A percentile compares a stretch with the other conserved stretches of the same genome.
Conservation (phyloP, 2,329 filamentous ascomycete species). For the Macrophomina tecta region DNA sequence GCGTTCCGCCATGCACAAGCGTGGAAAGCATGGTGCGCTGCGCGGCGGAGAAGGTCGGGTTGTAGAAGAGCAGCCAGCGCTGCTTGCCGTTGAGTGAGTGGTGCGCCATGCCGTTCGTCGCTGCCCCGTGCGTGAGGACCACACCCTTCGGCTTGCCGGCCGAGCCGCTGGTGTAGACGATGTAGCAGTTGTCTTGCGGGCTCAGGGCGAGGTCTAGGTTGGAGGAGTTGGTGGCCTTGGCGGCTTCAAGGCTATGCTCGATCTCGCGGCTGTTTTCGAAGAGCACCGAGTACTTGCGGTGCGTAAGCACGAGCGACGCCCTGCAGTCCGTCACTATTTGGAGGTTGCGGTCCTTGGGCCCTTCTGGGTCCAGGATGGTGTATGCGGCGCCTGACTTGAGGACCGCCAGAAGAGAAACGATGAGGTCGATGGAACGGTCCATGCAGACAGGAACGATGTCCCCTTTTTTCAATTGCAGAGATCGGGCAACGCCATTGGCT, state of each 20-base stretch:
- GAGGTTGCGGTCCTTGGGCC: conserved; percentile 48
- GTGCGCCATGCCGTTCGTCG: background rate
- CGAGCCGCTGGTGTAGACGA: conserved; percentile 21
- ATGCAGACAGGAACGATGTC: conserved; percentile 38
- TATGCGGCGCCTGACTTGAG: conserved; percentile 55
- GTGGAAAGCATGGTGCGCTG: conserved; percentile 33
- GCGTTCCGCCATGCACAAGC: conserved; percentile 50
- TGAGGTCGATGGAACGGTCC: conserved; percentile 31
- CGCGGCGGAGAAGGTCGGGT: background rate
- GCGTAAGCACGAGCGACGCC: too few relatives aligned
- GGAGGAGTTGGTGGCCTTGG: too few relatives aligned
- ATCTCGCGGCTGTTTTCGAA: too few relatives aligned
- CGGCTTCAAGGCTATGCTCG: too few relatives aligned
- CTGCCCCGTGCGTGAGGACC: conserved; percentile 12
- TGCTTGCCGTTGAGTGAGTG: too few relatives aligned
- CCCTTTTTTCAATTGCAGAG: conserved; percentile 27
- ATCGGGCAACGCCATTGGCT: background rate
- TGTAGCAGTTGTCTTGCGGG: background rate
- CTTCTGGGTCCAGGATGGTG: conserved; percentile 33
- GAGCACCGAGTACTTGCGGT: too few relatives aligned
- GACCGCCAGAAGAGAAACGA: conserved; percentile 34
- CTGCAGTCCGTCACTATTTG: background rate
- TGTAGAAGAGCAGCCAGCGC: conserved; percentile 2
- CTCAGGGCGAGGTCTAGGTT: conserved; percentile 13
- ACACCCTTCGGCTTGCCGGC: conserved; percentile 26